phyloP scores from a whole-genome alignment of 371 early-diverging fungal genomes.

The Mortierella sp. region DNA sequence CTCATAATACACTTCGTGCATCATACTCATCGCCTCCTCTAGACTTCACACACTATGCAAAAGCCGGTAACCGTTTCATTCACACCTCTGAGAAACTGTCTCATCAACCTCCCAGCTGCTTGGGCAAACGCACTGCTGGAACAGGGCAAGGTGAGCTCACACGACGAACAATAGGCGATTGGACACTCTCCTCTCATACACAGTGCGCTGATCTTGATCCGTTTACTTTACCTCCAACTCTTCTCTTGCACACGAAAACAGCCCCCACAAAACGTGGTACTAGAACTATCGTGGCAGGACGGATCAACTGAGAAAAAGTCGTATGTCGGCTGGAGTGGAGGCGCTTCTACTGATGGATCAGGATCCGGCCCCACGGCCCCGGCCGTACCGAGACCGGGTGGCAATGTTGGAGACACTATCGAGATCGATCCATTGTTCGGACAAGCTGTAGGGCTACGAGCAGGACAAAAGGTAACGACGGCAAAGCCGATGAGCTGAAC shows the following conservation, averaged over 20 bases:
- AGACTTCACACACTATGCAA: conserved; percentile 53
- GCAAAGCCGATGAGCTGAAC: conserved; percentile 1
- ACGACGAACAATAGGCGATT: too few species aligned
- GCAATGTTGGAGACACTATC: conserved; percentile 61
- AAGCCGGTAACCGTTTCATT: conserved; percentile 68
- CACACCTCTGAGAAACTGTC: conserved; percentile 68
- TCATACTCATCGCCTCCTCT: not conserved
- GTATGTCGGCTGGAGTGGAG: conserved; percentile 80
- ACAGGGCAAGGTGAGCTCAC: conserved; percentile 64
- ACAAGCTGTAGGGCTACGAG: conserved; percentile 67
- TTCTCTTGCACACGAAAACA: conserved; percentile 3
- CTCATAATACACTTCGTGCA: conserved; percentile 2
- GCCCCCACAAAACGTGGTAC: conserved; percentile 72
- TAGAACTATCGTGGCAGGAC: conserved; percentile 67
- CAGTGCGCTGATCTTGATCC: not conserved
- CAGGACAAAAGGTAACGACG: conserved; percentile 73
- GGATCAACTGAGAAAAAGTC: conserved; percentile 55
- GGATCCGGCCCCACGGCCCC: conserved; percentile 56
- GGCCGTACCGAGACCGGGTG: conserved; percentile 54
- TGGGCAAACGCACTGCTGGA: conserved; percentile 76
- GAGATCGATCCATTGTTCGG: conserved; percentile 82
- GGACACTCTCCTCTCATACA: too few species aligned
- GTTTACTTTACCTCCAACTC: not conserved
- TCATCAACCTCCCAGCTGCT: conserved; percentile 71
- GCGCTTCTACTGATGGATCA: conserved; percentile 58